A percentile compares a stretch with the other conserved stretches of the same genome.
Conservation (phyloP, 2,329 filamentous ascomycete species). For the Microcyclospora tardicrescens region DNA sequence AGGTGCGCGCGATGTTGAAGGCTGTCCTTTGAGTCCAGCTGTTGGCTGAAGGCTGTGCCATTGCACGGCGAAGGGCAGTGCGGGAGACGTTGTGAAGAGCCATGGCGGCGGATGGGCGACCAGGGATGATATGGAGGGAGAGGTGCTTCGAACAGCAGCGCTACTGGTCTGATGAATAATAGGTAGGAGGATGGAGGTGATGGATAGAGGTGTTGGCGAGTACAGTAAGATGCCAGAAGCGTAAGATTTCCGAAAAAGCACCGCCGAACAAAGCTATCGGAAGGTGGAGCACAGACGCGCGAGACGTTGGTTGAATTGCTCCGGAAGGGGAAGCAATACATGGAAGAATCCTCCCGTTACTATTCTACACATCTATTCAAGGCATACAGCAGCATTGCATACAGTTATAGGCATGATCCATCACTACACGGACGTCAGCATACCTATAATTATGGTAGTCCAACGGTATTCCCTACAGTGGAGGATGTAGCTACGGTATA, state of each 20-base stretch:
- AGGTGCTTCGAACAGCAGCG: background rate
- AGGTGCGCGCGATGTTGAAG: conserved; percentile 77
- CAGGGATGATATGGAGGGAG: too few relatives aligned
- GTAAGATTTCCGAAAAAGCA: background rate
- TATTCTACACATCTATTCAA: too few relatives aligned
- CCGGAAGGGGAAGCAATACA: too few relatives aligned
- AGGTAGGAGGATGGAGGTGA: background rate
- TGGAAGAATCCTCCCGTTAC: too few relatives aligned
- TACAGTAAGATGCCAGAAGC: background rate
- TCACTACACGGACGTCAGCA: too few relatives aligned
- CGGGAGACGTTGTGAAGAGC: conserved; percentile 32
- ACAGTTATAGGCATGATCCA: too few relatives aligned
- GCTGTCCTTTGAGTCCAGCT: conserved; percentile 44
- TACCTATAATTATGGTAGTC: too few relatives aligned
- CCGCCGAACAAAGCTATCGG: background rate
- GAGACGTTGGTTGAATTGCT: too few relatives aligned
- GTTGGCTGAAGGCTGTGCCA: conserved; percentile 48
- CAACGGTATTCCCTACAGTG: too few relatives aligned
- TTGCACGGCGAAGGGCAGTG: conserved; percentile 66
- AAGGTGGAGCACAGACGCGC: background rate
- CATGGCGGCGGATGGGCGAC: conserved; percentile 15
- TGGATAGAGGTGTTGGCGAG: background rate
- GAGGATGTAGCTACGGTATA: too few relatives aligned
- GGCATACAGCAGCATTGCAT: too few relatives aligned
- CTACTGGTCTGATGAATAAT: background rate